Evolutionary conservation across 495 filamentous ascomycete species (phyloP), one percentile per base, ranked within the genome.

Genomic region (Penicillium crystallinum): DNA sequence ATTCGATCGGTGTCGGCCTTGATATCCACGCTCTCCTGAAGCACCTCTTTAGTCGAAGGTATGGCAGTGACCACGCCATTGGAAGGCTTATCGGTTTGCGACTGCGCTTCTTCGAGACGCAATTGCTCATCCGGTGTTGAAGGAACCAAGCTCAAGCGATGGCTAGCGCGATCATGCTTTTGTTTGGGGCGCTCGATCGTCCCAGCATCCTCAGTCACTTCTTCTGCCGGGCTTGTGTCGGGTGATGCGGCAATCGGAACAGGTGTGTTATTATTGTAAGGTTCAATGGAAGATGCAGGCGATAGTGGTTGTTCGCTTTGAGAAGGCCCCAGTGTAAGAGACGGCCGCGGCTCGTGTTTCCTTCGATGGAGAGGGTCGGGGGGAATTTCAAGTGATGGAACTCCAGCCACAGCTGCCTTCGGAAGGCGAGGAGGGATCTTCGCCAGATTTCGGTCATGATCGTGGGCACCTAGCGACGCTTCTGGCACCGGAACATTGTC

Each of bases 71-170:
- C 35, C n/a, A 37, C 50, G 4, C 39, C 46, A 42, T 67, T 62
- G 4, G 55, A 59, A 11, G 58, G 49, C 17, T 44, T 64, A 19
- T 66, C 60, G 31, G 64, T 67, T 39, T 72, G 57, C 14, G 75
- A 72, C 30, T 72, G 75, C 11, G 71, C 73, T 55, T 77, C 77
- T 56, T 80, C 77, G 39, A 79, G 29, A 6, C 70, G 69, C 49
- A 78, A 62, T 49, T 79, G 77, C 53, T 75, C 76, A 53, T 79
- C 71, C 0, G 77, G 74, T 8, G 75, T 77, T 2, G 75, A 70
- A 11, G 72, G 70, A 42, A 72, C 58, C 29, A 69, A 48, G 37
- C 48, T 60, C 36, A 60, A 41, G 10, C 59, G 60, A 30, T 59
- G 57, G 8, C 48, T 34, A 19, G 59, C 21, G 38, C 61, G 59